Conservation (phyloP, 2,329 filamentous ascomycete genomes). For the Thelonectria olida region DNA sequence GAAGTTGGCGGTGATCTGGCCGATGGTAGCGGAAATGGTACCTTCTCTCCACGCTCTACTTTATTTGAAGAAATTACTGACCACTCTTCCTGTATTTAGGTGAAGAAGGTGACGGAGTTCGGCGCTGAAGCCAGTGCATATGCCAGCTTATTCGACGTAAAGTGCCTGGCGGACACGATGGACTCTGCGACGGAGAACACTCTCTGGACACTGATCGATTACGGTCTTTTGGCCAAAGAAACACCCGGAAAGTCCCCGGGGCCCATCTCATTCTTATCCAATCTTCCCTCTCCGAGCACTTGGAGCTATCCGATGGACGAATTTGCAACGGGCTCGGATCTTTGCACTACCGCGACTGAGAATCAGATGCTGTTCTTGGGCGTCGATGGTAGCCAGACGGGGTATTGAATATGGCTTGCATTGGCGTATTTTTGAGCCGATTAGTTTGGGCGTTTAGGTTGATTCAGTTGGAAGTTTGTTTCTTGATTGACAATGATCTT, state of each 20-base stretch:
- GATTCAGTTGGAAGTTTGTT: neutral
- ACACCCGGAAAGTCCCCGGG: slow-evolving; percentile 2
- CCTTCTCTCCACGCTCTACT: neutral
- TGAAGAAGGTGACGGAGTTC: slow-evolving; percentile 11
- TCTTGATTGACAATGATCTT: neutral
- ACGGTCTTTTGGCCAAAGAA: slow-evolving; percentile 17
- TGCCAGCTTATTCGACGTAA: slow-evolving; percentile 13
- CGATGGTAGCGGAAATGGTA: slow-evolving; percentile 22
- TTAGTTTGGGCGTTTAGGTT: neutral
- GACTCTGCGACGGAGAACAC: slow-evolving; percentile 11
- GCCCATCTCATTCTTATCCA: slow-evolving; percentile 7
- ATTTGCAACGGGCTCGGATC: neutral
- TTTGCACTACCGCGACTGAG: neutral
- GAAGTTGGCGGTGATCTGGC: slow-evolving; percentile 15
- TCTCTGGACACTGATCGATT: slow-evolving; percentile 25
- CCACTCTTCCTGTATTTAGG: neutral
- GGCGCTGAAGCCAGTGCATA: neutral
- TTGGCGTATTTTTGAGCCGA: neutral
- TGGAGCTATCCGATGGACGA: slow-evolving; percentile 9
- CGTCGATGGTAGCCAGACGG: neutral
- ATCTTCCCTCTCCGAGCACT: slow-evolving; percentile 14
- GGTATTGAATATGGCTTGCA: neutral
- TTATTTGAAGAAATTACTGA: neutral
- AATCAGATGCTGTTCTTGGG: neutral
- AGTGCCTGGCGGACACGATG: slow-evolving; percentile 10